Evolutionary conservation across 305 asterid species (phyloP).

Genomic region (Solanum hybrid): DNA sequence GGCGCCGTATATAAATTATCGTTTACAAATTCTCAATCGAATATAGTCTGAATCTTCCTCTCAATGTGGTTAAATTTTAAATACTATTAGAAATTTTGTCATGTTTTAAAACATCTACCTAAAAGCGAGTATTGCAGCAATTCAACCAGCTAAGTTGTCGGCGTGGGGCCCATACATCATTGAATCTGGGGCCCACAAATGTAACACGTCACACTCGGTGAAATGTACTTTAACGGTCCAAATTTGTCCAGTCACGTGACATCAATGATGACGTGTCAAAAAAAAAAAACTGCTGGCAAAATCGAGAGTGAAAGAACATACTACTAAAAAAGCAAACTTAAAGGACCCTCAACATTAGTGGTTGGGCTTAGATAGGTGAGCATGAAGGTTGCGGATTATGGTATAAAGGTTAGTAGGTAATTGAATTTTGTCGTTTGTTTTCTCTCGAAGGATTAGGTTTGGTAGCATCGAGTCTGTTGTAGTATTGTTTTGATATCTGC

Average conservation of each 20-base stretch:
- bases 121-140: background rate
- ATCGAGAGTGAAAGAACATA: background rate
- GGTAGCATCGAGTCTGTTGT: background rate
- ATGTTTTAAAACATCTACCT: background rate
- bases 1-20: too few relatives aligned
- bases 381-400: background rate
- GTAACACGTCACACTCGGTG: background rate
- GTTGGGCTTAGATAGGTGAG: background rate
- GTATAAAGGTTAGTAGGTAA: background rate
- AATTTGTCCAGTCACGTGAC: slow-evolving; percentile 6
- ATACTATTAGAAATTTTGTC: background rate
- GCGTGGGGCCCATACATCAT: background rate
- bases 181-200: background rate
- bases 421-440: background rate
- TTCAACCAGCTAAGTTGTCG: background rate
- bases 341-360: background rate
- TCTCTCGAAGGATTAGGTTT: background rate
- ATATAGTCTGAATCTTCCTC: background rate
- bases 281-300: background rate
- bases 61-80: background rate
- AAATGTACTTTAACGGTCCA: slow-evolving; percentile 7
- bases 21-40: too few relatives aligned
- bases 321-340: background rate
- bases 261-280: background rate
- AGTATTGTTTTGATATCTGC: background rate